phyloP scores from a whole-genome alignment of 495 filamentous ascomycete genomes.

The Polyplosphaeria fusca region DNA sequence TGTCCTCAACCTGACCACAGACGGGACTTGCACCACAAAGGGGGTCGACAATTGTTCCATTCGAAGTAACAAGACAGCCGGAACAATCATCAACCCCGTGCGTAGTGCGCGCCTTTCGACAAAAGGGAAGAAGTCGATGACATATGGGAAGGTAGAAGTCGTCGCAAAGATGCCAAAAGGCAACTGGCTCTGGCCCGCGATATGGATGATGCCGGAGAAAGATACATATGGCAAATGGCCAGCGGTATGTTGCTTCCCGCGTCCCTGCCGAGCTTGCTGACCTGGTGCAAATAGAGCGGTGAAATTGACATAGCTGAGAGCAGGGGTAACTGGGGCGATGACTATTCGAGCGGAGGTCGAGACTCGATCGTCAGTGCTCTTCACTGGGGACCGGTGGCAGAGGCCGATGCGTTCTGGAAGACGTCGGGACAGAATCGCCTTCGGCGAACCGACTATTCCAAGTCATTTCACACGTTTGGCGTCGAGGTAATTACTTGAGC shows the following conservation, averaged over 20 bases:
- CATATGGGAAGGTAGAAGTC: slow-evolving; percentile 47
- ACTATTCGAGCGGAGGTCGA: slow-evolving; percentile 30
- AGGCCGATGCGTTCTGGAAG: slow-evolving; percentile 28
- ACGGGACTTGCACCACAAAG: slow-evolving; percentile 39
- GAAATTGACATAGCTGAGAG: slow-evolving; percentile 39
- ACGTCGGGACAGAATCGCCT: slow-evolving; percentile 25
- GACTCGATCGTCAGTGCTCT: slow-evolving; percentile 31
- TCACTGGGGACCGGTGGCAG: slow-evolving; percentile 33
- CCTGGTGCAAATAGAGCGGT: slow-evolving; percentile 3
- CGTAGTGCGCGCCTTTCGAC: slow-evolving; percentile 44
- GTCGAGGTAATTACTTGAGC: slow-evolving; percentile 12
- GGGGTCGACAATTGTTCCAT: slow-evolving; percentile 36
- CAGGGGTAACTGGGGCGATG: slow-evolving; percentile 30
- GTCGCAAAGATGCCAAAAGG: slow-evolving; percentile 46
- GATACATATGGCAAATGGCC: slow-evolving; percentile 34
- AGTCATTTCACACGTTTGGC: slow-evolving; percentile 34
- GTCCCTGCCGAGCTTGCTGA: not conserved
- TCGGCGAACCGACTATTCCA: slow-evolving; percentile 31
- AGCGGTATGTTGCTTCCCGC: not conserved
- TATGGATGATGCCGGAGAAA: slow-evolving; percentile 45
- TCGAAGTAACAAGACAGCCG: slow-evolving; percentile 39
- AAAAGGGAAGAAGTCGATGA: slow-evolving; percentile 43
- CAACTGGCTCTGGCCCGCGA: slow-evolving; percentile 48
- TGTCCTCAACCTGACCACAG: slow-evolving; percentile 43
- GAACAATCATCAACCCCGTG: slow-evolving; percentile 44